Evolutionary conservation across 352 stramenopile species (phyloP), one percentile per base, ranked within the genome.

Genomic region (Phytopythium aichiense): DNA sequence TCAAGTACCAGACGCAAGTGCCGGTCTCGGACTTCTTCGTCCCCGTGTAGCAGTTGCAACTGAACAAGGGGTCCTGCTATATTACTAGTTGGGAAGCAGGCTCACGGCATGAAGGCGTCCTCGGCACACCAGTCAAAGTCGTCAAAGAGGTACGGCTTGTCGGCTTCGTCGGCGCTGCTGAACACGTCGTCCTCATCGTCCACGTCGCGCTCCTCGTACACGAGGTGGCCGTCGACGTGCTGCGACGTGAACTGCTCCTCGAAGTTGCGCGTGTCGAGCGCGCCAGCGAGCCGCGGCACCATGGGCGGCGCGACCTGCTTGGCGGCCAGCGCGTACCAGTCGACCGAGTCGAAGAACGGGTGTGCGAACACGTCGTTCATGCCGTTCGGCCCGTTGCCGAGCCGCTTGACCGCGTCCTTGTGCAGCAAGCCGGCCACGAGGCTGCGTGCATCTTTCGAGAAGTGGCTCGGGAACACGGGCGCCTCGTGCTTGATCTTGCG

Each of bases 401-500:
- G 63, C 57, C 87, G 84, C 64, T 87, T 57, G 31, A 35, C 62
- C 4, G 73, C 63, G 40, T 94, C 78, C 61, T 94, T 91, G 50
- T 77, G 67, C 33, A 95, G 60, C 56, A 92, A 49, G 1, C 76
- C 73, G 5, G 73, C 64, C n/a, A 95, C 65, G 56, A 95, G 73
- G 40, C 77, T 71, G 49, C 73, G 73, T 30, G 81, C 78, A 18
- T 89, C 71, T 1, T 70, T 61, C 11, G 84, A 93, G 37, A 99
- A 81, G 63, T 97, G 89, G 31, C 71, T 74, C n/a, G 95, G 96
- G 72, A 98, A 99, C 30, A 76, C 79, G 11, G 98, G 83, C 37
- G 98, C 80, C 22, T 84, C 84, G 42, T 87, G 84, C 54, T 96
- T 81, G 63, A 99, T 99, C 74, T 99, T 99, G 62, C 96, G 88